A percentile compares a stretch with the other conserved stretches of the same genome.
phyloP scores from a whole-genome alignment of 202 grass and related monocot species.

The Musa balbisiana region DNA sequence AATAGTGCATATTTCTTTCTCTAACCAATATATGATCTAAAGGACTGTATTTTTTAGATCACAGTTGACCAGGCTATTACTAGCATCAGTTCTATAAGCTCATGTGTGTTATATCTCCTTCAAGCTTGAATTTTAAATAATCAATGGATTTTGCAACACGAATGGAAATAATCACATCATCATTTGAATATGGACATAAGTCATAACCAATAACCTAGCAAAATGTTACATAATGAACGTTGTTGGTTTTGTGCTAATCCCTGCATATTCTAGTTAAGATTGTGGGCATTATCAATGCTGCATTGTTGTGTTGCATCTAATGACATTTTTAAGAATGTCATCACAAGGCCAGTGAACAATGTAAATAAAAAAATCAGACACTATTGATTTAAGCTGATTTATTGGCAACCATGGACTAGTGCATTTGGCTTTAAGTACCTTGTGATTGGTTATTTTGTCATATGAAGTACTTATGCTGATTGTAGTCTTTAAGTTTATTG shows the following conservation, averaged over 20 bases:
- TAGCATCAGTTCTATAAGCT: too few species aligned
- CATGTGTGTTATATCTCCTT: too few species aligned
- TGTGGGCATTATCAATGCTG: background rate
- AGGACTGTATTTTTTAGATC: too few species aligned
- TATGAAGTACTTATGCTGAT: background rate
- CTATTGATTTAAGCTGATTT: background rate
- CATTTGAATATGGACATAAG: background rate
- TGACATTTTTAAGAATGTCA: background rate
- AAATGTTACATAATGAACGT: background rate
- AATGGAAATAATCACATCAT: background rate
- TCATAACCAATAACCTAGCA: background rate
- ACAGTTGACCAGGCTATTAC: too few species aligned
- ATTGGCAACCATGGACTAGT: background rate
- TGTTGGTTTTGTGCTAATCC: background rate
- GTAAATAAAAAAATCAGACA: background rate
- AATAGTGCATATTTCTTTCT: too few species aligned
- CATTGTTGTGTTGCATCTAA: background rate
- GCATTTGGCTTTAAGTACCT: background rate
- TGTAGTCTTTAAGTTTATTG: too few species aligned
- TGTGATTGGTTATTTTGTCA: background rate
- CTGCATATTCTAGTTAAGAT: background rate
- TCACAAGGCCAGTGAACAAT: background rate
- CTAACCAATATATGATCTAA: too few species aligned
- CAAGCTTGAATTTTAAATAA: too few species aligned
- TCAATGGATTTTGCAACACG: background rate